These are phyloP conservation scores for Fragaria nilgerrensis DNA, from an alignment of 306 rosid genomes.

Conservation along the genomic window DNA sequence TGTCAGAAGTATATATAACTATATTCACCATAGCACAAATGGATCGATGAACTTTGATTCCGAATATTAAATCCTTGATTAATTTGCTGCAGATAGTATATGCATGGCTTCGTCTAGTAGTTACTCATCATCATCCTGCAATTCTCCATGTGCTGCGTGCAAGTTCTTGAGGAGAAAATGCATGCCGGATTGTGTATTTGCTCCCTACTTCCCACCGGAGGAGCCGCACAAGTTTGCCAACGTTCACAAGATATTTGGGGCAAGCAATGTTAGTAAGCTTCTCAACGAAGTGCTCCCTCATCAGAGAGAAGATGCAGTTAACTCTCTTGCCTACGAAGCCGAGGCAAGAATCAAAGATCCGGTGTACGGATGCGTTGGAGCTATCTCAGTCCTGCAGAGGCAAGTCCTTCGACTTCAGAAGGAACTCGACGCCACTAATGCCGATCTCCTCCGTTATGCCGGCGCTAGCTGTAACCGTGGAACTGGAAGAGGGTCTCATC, in stretches of 20 bases:
- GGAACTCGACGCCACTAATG: slow-evolving; percentile 80
- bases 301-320: slow-evolving; percentile 85
- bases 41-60: neutral
- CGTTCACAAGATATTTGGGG: slow-evolving; percentile 92
- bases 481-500: slow-evolving; percentile 3
- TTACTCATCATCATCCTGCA: slow-evolving; percentile 32
- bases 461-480: slow-evolving; percentile 34
- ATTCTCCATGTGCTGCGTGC: slow-evolving; percentile 94
- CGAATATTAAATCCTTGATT: neutral
- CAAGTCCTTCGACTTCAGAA: slow-evolving; percentile 77
- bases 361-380: slow-evolving; percentile 89
- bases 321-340: slow-evolving; percentile 89
- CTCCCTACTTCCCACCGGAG: slow-evolving; percentile 84
- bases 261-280: slow-evolving; percentile 84
- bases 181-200: slow-evolving; percentile 72
- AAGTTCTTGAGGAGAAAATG: slow-evolving; percentile 83
- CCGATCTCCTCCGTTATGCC: slow-evolving; percentile 61
- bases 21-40: neutral
- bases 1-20: neutral
- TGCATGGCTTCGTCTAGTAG: slow-evolving; percentile 54
- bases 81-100: neutral
- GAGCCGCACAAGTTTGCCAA: slow-evolving; percentile 84
- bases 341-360: slow-evolving; percentile 92
- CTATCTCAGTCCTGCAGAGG: slow-evolving; percentile 75
- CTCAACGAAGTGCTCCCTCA: slow-evolving; percentile 76